Conservation (phyloP, 2,329 filamentous ascomycete species). For the Curvularia spicifera region DNA sequence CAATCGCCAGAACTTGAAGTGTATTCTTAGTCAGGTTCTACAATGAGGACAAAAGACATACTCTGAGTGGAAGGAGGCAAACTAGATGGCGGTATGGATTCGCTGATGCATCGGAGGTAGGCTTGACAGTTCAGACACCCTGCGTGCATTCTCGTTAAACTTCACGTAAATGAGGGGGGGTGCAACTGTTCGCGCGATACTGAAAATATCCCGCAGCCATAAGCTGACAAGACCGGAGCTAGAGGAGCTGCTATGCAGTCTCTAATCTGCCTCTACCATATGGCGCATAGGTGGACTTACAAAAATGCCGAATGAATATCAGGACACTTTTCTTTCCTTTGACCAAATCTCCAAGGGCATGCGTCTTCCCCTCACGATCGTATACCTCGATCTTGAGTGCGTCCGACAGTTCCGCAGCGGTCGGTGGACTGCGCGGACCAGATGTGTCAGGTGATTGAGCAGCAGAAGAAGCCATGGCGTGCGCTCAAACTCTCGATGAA, state of each 20-base stretch:
- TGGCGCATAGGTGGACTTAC: conserved; percentile 15
- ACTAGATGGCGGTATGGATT: conserved; percentile 26
- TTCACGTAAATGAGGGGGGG: background rate
- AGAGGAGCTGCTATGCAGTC: background rate
- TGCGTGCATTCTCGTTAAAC: background rate
- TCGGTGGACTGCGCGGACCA: conserved; percentile 4
- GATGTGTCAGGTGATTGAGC: background rate
- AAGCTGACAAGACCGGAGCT: background rate
- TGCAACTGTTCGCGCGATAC: background rate
- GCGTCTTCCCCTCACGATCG: conserved; percentile 24
- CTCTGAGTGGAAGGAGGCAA: conserved; percentile 29
- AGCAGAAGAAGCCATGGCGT: background rate
- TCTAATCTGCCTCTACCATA: background rate
- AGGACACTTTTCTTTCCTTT: conserved; percentile 25
- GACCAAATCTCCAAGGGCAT: conserved; percentile 22
- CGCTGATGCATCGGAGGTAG: conserved; percentile 29
- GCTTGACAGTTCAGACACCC: conserved; percentile 39
- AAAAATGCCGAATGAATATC: conserved; percentile 34
- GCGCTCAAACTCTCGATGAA: background rate
- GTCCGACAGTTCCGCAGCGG: conserved; percentile 21
- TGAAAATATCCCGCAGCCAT: background rate
- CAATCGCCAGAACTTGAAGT: conserved; percentile 26
- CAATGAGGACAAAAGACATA: conserved; percentile 11
- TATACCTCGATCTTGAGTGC: conserved; percentile 26
- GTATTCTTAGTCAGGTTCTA: background rate